Evolutionary conservation across 2,329 filamentous ascomycete genomes (phyloP), one percentile per base, ranked within the genome.

Genomic region (Mariannaea sp.): DNA sequence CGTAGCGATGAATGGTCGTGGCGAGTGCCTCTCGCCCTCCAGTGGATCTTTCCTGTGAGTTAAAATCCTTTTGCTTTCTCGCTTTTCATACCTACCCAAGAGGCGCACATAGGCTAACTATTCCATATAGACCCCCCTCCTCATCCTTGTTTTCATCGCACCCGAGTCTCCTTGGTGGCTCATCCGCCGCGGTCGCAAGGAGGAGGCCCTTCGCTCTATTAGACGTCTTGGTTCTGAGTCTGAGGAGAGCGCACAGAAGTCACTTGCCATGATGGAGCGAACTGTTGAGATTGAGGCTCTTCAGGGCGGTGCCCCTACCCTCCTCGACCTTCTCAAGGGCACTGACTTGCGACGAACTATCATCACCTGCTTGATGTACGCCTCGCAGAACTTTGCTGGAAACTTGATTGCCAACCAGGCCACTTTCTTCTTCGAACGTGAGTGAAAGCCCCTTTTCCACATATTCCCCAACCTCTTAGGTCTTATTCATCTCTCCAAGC

Each of bases 361-460:
- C 46, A 83, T 84, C 62, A 77, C 78, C 17, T 82, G 78, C 63
- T 71, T 75, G 73, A 76, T 83, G 24, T 83, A 83, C 68, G 79
- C 79, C 1, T 75, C 80, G 32, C 81, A 83, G 68, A 83, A 84
- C 60, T 71, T 84, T 47, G 79, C 81, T 1, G 81, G 81, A 60
- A 84, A 84, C 61, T 64, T 83, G 46, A 83, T 84, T 62, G 80
- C 80, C 64, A 84, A 84, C 64, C 80, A 84, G 64, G 80, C 81
- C 4, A 79, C 79, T 24, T 84, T 79, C 68, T 84, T 84, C 70
- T 84, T 84, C 55, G 68, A 76, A 56, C 65, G 65, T 67, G 39
- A 63, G 65, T 24, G n/a, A n/a, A n/a, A 8, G 33, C 19, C 12
- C 42, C 32, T 46, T 43, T 30, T 2, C 19, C 3, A 8, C 8